phyloP scores from a whole-genome alignment of 2,329 filamentous ascomycete species.

The Cordyceps cateniannulata region DNA sequence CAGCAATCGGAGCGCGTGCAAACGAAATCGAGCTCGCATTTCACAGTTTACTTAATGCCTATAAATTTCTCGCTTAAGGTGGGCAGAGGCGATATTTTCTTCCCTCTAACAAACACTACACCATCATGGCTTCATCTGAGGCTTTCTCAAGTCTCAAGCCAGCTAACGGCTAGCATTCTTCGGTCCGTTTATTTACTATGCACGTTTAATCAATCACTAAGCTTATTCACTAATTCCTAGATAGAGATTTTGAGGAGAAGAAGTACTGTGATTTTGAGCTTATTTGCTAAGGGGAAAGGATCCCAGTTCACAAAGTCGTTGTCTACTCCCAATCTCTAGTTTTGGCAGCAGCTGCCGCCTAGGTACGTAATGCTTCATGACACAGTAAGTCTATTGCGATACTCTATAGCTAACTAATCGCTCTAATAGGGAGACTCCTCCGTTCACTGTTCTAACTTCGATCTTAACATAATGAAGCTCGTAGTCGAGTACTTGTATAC shows the following conservation, averaged over 20 bases:
- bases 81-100: neutral
- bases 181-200: neutral
- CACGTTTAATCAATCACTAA: no score
- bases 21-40: no score
- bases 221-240: neutral
- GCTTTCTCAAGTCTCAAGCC: neutral
- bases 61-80: no score
- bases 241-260: neutral
- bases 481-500: neutral
- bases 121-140: neutral
- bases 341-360: neutral
- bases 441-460: neutral
- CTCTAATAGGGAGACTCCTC: neutral
- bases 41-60: no score
- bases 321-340: neutral
- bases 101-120: neutral
- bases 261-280: neutral
- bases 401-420: neutral
- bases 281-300: conserved; percentile 22
- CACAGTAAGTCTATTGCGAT: neutral
- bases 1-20: no score
- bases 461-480: neutral
- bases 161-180: neutral
- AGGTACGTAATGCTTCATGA: neutral
- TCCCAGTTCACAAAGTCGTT: neutral